Base-by-base conservation (phyloP, 495 filamentous ascomycete species). In the Bathelium albidoporum region DNA sequence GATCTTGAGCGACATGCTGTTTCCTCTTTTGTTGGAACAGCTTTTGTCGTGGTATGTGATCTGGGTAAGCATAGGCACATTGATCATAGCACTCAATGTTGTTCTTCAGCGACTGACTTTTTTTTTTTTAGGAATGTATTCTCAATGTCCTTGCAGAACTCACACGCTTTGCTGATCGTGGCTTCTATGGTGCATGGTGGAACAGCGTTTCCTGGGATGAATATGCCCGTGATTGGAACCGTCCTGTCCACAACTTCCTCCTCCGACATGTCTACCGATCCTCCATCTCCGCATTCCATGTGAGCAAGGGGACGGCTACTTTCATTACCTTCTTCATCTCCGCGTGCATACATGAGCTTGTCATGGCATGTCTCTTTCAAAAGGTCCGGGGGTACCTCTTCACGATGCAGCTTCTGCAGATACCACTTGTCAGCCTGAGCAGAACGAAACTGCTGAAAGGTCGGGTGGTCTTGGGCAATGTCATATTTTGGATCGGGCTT, bases 341-440 rank as follows among this genome's bases (percentile, higher is more conserved):
- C 16, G 86, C 87, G 1, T 79, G 83, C 64, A 81, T 89, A 24
- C 88, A 91, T 67, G 88, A 90, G 72, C 75, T 90, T 39, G 77
- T 89, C 65, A 90, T 90, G 88, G 83, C 84, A 76, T 85, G 85
- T 60, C 81, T 91, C 61, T 91, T 91, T 69, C 85, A 85, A 74
- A 88, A 89, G 66, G 79, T 90, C 28, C 77, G 88, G 36, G 88
- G 88, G 5, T 90, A 90, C 67, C 71, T 91, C 65, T 77, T 90
- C 10, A 72, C 82, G 29, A 70, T 86, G 68, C 87, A 91, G 76
- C 85, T 91, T 85, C 75, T 73, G 64, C 87, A 89, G 73, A 64
- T 89, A 49, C 87, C 88, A 64, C 69, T 91, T 2, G 85, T 88
- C 43, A 76, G 72, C 24, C 62, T 90, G 59, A 88, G 84, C 64